Evolutionary conservation across 441 rosid species (phyloP).

Genomic region (Daphne laureola): DNA sequence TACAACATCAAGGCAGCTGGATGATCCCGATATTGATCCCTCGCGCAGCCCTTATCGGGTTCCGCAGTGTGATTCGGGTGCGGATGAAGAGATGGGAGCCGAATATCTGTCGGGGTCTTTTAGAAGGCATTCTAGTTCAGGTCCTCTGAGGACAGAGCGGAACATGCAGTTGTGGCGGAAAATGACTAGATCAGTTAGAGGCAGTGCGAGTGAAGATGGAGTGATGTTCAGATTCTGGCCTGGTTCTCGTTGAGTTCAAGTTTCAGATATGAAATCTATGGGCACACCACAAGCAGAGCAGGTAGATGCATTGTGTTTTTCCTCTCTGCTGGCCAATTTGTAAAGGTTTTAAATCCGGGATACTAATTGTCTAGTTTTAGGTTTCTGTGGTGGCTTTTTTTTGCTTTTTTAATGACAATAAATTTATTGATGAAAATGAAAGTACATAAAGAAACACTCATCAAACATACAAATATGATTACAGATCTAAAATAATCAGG

Average conservation of each 20-base stretch:
- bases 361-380: too few relatives aligned
- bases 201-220: conserved; percentile 69
- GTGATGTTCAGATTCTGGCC: conserved; percentile 34
- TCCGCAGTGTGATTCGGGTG: conserved; percentile 49
- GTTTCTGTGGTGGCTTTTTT: too few relatives aligned
- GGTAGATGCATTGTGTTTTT: too few relatives aligned
- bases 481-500: too few relatives aligned
- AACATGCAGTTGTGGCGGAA: conserved; percentile 63
- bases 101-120: conserved; percentile 32
- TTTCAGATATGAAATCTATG: neutral
- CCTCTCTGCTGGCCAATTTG: too few relatives aligned
- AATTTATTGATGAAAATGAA: too few relatives aligned
- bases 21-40: conserved; percentile 16
- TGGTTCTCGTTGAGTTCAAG: conserved; percentile 42
- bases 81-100: conserved; percentile 61
- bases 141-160: conserved; percentile 47
- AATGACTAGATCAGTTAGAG: conserved; percentile 50
- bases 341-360: too few relatives aligned
- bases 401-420: too few relatives aligned
- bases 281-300: neutral
- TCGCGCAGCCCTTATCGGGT: conserved; percentile 25
- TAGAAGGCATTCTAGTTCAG: conserved; percentile 68
- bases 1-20: conserved; percentile 38
- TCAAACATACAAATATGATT: too few relatives aligned
- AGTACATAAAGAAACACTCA: too few relatives aligned